These are phyloP conservation scores for Picochlorum sp. DNA, from an alignment of 139 green algal genomes.

Conservation along the genomic window DNA sequence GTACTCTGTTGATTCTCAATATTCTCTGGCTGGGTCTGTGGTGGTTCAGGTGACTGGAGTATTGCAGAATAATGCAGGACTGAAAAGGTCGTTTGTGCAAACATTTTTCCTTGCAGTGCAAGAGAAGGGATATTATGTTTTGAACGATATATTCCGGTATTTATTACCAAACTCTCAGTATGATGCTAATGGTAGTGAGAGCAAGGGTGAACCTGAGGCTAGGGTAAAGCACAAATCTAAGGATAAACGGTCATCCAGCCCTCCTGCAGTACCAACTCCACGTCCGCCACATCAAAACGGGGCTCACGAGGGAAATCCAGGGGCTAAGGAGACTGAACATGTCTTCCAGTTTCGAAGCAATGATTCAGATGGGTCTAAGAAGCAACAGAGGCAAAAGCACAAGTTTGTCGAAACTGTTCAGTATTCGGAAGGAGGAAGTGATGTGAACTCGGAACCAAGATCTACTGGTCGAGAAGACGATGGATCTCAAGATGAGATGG, in stretches of 20 bases:
- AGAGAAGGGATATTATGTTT: slow-evolving; percentile 80
- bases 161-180: slow-evolving; percentile 4
- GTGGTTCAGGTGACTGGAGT: slow-evolving; percentile 56
- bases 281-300: not conserved
- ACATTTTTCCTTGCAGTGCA: slow-evolving; percentile 85
- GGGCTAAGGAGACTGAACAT: no score
- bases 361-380: not conserved
- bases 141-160: slow-evolving; percentile 83
- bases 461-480: not conserved
- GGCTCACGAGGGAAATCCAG: no score
- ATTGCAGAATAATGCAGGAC: slow-evolving; percentile 21
- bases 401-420: not conserved
- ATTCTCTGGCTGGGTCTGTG: slow-evolving; percentile 38
- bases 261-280: not conserved
- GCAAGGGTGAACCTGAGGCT: not conserved
- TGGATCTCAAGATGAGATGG: not conserved
- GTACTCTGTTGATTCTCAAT: slow-evolving; percentile 66
- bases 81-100: slow-evolving; percentile 63
- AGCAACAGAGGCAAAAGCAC: not conserved
- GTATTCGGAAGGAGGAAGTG: not conserved
- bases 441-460: not conserved
- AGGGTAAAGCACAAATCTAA: not conserved
- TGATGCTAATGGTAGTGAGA: not conserved
- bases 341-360: no score
- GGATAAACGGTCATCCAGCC: not conserved